These are phyloP conservation scores for Ensete ventricosum DNA, from an alignment of 176 grass and related monocot genomes.

Conservation along the genomic window DNA sequence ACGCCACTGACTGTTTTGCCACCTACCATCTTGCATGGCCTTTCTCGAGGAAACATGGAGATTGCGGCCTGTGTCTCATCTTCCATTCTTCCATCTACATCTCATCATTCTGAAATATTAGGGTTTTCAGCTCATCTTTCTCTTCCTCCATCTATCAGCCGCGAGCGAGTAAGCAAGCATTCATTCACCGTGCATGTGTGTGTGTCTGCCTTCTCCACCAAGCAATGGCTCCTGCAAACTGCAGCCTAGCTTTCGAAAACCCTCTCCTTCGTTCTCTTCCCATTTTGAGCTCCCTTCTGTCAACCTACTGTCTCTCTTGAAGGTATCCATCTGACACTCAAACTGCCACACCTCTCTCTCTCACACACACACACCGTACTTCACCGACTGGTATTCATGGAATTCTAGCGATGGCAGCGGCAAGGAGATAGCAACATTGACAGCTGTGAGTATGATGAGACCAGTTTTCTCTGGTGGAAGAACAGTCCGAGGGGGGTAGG, in stretches of 20 bases:
- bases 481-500: no score
- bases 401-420: no score
- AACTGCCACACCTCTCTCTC: neutral
- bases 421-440: no score
- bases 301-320: neutral
- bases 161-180: neutral
- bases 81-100: no score
- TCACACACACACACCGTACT: neutral
- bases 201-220: neutral
- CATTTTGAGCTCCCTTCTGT: neutral
- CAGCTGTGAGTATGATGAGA: no score
- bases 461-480: no score
- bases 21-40: no score
- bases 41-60: no score
- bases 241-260: neutral
- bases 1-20: no score
- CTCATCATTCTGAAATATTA: no score
- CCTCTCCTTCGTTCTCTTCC: neutral
- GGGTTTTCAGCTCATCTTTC: no score
- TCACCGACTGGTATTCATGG: neutral
- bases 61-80: no score
- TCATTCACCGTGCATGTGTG: neutral
- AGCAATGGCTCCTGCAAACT: neutral
- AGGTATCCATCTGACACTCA: neutral
- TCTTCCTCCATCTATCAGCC: neutral